Evolutionary conservation across 257 asterid genomes (phyloP), one percentile per base, ranked within the genome.

Genomic region (Prunella vulgaris): DNA sequence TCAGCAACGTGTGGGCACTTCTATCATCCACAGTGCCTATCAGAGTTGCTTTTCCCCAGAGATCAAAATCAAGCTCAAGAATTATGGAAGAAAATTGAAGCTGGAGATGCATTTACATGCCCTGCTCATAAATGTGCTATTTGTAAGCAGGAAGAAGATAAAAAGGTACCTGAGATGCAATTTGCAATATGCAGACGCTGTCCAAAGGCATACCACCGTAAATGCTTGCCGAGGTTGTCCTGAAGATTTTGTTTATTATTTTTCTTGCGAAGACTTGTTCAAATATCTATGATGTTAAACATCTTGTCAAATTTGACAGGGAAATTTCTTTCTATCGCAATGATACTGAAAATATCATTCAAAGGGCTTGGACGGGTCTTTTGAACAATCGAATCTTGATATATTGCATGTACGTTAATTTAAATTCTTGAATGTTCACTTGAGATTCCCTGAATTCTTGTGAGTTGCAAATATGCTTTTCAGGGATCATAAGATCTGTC

Each of bases 1-100:
- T 86, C 91, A 54, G 92, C 96, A 61, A 89, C 87, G 54, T 89
- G 96, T 14, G 94, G 93, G n/a, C 87, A 80, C 67, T 89, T 89
- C 79, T 86, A 81, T 75, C 96, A 89, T 71, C 92, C 92, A 15
- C 78, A 70, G 69, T 89, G 96, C 74, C 75, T 87, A 40, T 75
- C 90, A 46, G 72, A 76, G 75, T 76, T 82, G 68, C 64, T 89
- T 60, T 70, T 57, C 74, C 86, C 90, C 5, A 54, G 56, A 28
- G 83, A 87, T 80, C 68, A 77, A 35, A 65, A 40, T 70, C 77
- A 70, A 72, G 84, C 85, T 52, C 82, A 60, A 71, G 76, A 68
- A 56, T 73, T 79, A 38, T 84, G 57, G 71, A 79, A 78, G 72
- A 59, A 78, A 70, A 83, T 88, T 54, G 82, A 80, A 77, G 78